Evolutionary conservation across 1,139 yeast genomes (phyloP).

Genomic region (Blastobotrys illinoisensis): DNA sequence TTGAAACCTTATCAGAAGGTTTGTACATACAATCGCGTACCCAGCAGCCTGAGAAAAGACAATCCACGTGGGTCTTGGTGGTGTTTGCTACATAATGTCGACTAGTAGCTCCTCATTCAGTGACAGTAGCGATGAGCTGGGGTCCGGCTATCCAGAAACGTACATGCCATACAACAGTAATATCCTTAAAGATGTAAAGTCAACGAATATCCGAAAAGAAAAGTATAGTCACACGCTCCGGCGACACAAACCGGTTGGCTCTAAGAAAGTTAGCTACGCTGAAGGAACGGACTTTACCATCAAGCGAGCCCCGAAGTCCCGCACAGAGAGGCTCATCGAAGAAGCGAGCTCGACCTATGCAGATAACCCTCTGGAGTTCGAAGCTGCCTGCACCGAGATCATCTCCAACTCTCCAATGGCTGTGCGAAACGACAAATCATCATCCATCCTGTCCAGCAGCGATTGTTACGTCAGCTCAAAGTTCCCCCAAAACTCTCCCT

Average conservation of each 20-base stretch:
- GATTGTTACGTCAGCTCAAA: constrained; percentile 6
- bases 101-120: not conserved
- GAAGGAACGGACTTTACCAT: not conserved
- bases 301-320: not conserved
- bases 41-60: no score
- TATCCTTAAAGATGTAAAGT: not conserved
- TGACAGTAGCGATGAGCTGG: not conserved
- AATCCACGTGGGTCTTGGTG: no score
- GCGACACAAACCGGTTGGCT: not conserved
- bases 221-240: constrained; percentile 1
- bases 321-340: not conserved
- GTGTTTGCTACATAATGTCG: not conserved
- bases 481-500: not conserved
- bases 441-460: constrained; percentile 10
- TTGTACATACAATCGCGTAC: not conserved
- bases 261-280: constrained; percentile 4
- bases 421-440: not conserved
- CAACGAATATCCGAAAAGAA: not conserved
- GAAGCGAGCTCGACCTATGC: constrained; percentile 2
- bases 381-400: constrained; percentile 1
- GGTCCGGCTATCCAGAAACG: not conserved
- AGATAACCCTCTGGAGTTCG: not conserved
- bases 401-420: constrained; percentile 6
- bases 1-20: not conserved
- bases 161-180: not conserved